Evolutionary conservation across 768 basidiomycete species (phyloP), one percentile per base, ranked within the genome.

Genomic region (Filobasidium wieringae): DNA sequence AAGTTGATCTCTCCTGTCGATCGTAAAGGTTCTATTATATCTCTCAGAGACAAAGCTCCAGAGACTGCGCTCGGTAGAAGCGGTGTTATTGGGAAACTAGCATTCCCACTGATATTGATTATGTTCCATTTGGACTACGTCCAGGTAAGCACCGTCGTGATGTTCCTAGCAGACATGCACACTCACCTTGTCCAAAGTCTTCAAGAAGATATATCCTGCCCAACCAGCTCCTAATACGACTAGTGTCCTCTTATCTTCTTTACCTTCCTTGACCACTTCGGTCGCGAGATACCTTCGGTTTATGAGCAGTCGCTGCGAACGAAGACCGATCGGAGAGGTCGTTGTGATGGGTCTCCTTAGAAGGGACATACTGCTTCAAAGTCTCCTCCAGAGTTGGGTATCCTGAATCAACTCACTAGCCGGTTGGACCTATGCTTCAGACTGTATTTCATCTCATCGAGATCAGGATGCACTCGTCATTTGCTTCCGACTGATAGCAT

Each of bases 31-130:
- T 91, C 88, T 32, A 88, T 77, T 0, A 86, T 84, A 65, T 84
- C 83, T 26, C 87, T 77, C 67, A 84, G 88, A 63, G 89, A 87
- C 47, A 92, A 76, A 6, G 88, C 89, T 2, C 89, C 89, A 26
- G 88, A 86, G 3, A 86, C 80, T 58, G 84, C 81, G 80, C 81
- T 77, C 0, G 84, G 84, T 1, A 86, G 77, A 30, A 87, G 71
- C 0, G 84, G 83, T 0, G 66, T 67, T 41, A 63, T 64, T 24
- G 64, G 62, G 45, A 68, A 71, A 51, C 61, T 64, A 14, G 67
- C 66, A 40, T 51, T 45, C 6, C 57, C 53, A 32, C 59, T 60
- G n/a, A 57, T 63, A 7, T 58, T 63, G 26, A 67, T 62, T 51
- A 67, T 58, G 8, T 61, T 63, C 34, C 63, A 64, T 63, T 22